A percentile compares a stretch with the other conserved stretches of the same genome.
phyloP scores from a whole-genome alignment of 1,284 basidiomycete species.

The Xanthoconium separans region DNA sequence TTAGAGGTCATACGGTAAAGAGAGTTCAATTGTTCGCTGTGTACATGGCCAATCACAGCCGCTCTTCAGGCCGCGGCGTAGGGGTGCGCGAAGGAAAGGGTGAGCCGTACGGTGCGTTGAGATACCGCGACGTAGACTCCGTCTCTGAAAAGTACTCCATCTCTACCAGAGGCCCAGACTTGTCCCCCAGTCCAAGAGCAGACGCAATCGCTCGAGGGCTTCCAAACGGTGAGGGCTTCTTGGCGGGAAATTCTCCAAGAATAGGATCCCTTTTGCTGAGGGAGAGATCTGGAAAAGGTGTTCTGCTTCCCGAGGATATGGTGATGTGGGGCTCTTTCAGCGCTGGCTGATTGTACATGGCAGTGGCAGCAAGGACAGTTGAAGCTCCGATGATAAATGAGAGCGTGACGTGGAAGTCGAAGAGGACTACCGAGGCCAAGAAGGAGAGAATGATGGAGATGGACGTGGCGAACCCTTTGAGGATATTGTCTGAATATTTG shows the following conservation, averaged over 20 bases:
- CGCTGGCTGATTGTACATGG: slow-evolving; percentile 78
- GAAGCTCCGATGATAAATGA: slow-evolving; percentile 84
- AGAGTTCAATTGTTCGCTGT: slow-evolving; percentile 17
- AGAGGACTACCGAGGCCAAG: slow-evolving; percentile 86
- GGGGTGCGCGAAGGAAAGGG: slow-evolving; percentile 62
- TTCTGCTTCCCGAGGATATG: slow-evolving; percentile 36
- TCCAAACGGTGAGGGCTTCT: slow-evolving; percentile 51
- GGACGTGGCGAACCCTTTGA: slow-evolving; percentile 95
- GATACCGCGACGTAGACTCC: slow-evolving; percentile 54
- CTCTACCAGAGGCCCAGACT: slow-evolving; percentile 33
- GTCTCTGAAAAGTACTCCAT: slow-evolving; percentile 46
- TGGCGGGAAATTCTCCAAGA: slow-evolving; percentile 51
- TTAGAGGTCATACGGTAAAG: slow-evolving; percentile 35
- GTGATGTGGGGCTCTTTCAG: slow-evolving; percentile 44
- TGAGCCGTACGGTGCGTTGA: slow-evolving; percentile 64
- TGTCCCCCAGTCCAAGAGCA: slow-evolving; percentile 42
- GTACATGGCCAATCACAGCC: slow-evolving; percentile 25
- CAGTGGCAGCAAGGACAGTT: slow-evolving; percentile 85
- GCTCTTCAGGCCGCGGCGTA: slow-evolving; percentile 44
- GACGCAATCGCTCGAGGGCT: slow-evolving; percentile 48
- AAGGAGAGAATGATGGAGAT: slow-evolving; percentile 93
- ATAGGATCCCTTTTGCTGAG: slow-evolving; percentile 54
- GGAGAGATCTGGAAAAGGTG: slow-evolving; percentile 52
- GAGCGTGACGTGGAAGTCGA: slow-evolving; percentile 85
- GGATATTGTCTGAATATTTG: slow-evolving; percentile 88